Percentiles rank a stretch among this genome's conserved stretches.
Conservation (phyloP, 2,329 filamentous ascomycete genomes). For the Aspergillus costaricaensis region DNA sequence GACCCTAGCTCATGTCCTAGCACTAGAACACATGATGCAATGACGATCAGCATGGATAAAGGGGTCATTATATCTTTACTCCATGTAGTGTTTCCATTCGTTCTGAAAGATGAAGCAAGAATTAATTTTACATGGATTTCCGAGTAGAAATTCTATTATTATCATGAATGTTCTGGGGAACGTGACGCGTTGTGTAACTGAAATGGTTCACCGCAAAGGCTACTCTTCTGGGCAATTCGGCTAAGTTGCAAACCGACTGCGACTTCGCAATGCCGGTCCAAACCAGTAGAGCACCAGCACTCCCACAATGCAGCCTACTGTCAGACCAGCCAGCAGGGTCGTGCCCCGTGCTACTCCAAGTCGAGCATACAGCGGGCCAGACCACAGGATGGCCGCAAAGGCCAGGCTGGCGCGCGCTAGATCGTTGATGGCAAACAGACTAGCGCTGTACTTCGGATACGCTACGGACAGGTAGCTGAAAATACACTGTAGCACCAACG, state of each 20-base stretch:
- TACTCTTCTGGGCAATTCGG: too few relatives aligned
- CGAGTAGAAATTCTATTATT: too few relatives aligned
- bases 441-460: slow-evolving; percentile 27
- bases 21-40: too few relatives aligned
- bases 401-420: background rate
- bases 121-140: too few relatives aligned
- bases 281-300: background rate
- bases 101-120: too few relatives aligned
- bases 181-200: too few relatives aligned
- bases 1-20: too few relatives aligned
- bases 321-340: background rate
- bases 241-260: background rate
- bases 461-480: slow-evolving; percentile 28
- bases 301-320: background rate
- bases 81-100: too few relatives aligned
- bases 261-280: background rate
- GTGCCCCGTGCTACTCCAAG: background rate
- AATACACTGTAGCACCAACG: slow-evolving; percentile 25
- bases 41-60: too few relatives aligned
- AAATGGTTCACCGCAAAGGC: too few relatives aligned
- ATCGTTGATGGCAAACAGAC: slow-evolving; percentile 30
- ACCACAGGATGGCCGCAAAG: background rate
- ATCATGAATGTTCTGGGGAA: too few relatives aligned
- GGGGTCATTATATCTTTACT: too few relatives aligned
- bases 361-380: background rate